Evolutionary conservation across 202 grass and related monocot genomes (phyloP), one percentile per base, ranked within the genome.

Genomic region (Schoenoplectus tabernaemontani): DNA sequence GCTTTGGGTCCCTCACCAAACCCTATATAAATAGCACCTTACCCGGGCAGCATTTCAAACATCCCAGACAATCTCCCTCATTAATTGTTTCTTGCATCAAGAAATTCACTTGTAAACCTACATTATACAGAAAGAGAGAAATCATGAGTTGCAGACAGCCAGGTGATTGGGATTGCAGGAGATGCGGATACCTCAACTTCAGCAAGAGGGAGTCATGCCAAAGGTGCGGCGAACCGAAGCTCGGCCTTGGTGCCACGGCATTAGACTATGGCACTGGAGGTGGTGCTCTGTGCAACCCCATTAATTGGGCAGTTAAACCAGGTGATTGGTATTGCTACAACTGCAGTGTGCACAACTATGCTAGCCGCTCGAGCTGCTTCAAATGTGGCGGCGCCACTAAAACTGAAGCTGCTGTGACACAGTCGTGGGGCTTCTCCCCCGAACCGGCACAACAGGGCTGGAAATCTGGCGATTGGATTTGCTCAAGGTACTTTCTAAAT

Each of bases 391-490:
- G 83, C 39, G 71, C 91, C 32, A 81, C 83, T 59, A 98, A 92
- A 83, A 88, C 87, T n/a, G 91, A 98, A 38, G 53, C 73, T 24
- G 87, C 88, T 73, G 90, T 98, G 17, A 90, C 91, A 1, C 86
- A 89, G 54, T 88, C 88, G 1, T 98, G 95, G 95, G 91, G 86
- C 1, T 94, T 82, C 89, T 59, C 81, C 73, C 19, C 33, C 26
- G 64, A 36, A 10, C 43, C 91, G 38, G 76, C 70, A 3, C 88
- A 84, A 15, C 6, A 84, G 22, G 84, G 82, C 3, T 95, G 92
- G 95, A 98, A 89, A 72, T 83, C 92, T 9, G 95, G 95, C 44
- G 95, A 98, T 79, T 98, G 95, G 95, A 87, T 95, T 23, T 98
- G 95, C 82, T 76, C 89, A 77, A 96, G 93, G 93, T 96, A 38